phyloP scores from a whole-genome alignment of 2,329 filamentous ascomycete species.

The Fusarium sp. region DNA sequence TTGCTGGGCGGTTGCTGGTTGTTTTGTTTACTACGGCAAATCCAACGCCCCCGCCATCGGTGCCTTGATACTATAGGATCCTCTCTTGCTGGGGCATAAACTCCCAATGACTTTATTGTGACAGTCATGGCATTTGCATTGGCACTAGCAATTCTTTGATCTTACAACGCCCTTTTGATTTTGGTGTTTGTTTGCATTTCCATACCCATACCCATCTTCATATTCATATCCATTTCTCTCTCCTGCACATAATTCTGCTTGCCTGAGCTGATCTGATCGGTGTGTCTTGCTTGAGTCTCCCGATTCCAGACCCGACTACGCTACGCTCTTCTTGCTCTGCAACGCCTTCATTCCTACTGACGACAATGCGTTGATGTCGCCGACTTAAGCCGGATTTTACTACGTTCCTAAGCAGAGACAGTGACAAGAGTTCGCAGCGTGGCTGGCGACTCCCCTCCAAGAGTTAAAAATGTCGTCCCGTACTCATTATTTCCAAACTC shows the following conservation, averaged over 20 bases:
- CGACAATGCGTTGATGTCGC: conserved; percentile 52
- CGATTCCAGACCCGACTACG: conserved; percentile 33
- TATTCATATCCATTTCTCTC: conserved; percentile 1
- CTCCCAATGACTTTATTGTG: conserved; percentile 32
- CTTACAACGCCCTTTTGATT: conserved; percentile 19
- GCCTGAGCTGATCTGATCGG: conserved; percentile 3
- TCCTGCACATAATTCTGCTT: conserved; percentile 14
- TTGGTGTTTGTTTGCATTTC: conserved; percentile 27
- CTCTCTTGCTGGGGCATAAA: conserved; percentile 41
- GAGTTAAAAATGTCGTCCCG: conserved; percentile 66
- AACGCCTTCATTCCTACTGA: conserved; percentile 35
- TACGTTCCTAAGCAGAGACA: conserved; percentile 36
- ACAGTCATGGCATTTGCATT: conserved; percentile 40
- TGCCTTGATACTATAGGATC: conserved; percentile 29
- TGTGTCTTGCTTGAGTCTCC: conserved; percentile 47
- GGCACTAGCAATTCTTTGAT: conserved; percentile 30
- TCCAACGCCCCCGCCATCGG: conserved; percentile 43
- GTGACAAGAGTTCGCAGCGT: conserved; percentile 37
- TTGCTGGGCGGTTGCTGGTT: conserved; percentile 53
- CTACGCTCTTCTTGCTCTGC: conserved; percentile 26
- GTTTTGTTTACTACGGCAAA: conserved; percentile 54
- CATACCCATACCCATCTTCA: background rate
- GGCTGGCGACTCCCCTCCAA: conserved; percentile 39
- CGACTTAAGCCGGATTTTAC: conserved; percentile 39
- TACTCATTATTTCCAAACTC: conserved; percentile 59